Conservation (phyloP, 129 eudicot genomes). For the Flaveria sonorensis region DNA sequence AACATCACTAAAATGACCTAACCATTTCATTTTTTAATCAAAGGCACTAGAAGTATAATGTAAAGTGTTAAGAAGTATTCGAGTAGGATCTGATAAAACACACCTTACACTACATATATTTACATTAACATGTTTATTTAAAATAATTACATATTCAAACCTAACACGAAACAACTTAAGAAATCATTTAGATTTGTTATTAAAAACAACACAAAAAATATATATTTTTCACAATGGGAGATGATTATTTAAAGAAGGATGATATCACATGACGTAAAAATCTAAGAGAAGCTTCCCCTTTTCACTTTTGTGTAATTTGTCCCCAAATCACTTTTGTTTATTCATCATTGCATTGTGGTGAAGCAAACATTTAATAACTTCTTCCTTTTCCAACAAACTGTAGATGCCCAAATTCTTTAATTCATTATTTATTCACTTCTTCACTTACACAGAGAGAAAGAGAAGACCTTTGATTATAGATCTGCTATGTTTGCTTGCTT, state of each 20-base stretch:
- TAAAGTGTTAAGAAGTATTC: too few species aligned
- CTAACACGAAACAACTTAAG: too few species aligned
- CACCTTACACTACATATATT: too few species aligned
- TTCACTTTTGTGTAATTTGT: constrained; percentile 16
- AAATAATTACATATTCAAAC: too few species aligned
- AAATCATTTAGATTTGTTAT: too few species aligned
- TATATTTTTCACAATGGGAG: too few species aligned
- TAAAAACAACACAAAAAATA: too few species aligned
- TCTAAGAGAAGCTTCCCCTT: constrained; percentile 47
- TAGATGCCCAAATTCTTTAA: constrained; percentile 21
- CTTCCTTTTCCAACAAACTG: constrained; percentile 33
- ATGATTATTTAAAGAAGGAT: neutral
- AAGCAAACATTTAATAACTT: constrained; percentile 26
- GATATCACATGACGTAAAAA: constrained; percentile 5
- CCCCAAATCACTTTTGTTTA: constrained; percentile 15
- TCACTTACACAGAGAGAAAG: constrained; percentile 30
- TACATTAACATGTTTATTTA: too few species aligned
- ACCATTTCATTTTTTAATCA: too few species aligned
- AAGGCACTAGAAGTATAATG: too few species aligned
- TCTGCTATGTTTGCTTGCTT: constrained; percentile 46
- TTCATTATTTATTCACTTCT: neutral
- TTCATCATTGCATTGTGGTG: constrained; percentile 8
- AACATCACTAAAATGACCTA: too few species aligned
- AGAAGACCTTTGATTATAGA: constrained; percentile 33
- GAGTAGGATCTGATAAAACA: too few species aligned